Conservation (phyloP, 2,329 filamentous ascomycete species). For the Ciborinia camelliae region DNA sequence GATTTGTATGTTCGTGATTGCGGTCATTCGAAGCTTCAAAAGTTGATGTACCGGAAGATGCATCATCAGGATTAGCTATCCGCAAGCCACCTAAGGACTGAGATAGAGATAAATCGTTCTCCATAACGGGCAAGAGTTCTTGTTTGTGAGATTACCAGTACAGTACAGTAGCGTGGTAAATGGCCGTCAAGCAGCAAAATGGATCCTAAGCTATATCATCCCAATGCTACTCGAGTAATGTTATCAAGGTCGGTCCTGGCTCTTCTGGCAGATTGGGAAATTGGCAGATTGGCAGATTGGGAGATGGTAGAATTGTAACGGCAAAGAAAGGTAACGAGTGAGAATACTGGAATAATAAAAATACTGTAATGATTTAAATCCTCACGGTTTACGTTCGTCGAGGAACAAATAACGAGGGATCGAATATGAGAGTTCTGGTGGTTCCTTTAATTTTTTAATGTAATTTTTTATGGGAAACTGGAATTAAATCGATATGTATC, state of each 20-base stretch:
- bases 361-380: too few relatives aligned
- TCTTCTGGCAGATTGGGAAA: neutral
- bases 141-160: neutral
- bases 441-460: neutral
- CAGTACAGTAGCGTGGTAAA: slow-evolving; percentile 5
- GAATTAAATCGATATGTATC: slow-evolving; percentile 10
- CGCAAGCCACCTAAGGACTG: slow-evolving; percentile 89
- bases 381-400: too few relatives aligned
- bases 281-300: neutral
- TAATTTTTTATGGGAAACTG: too few relatives aligned
- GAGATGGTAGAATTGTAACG: neutral
- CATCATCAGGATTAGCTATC: slow-evolving; percentile 84
- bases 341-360: too few relatives aligned
- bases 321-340: neutral
- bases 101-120: slow-evolving; percentile 87
- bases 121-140: slow-evolving; percentile 54
- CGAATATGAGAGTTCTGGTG: neutral
- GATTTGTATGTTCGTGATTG: slow-evolving; percentile 18
- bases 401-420: slow-evolving; percentile 2
- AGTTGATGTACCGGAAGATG: slow-evolving; percentile 31
- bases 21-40: slow-evolving; percentile 32
- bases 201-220: slow-evolving; percentile 24
- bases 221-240: slow-evolving; percentile 15
- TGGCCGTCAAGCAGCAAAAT: slow-evolving; percentile 19
- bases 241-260: slow-evolving; percentile 6